Evolutionary conservation across 371 early-diverging fungal species (phyloP), one percentile per base, ranked within the genome.

Genomic region (Gilbertella persicaria): DNA sequence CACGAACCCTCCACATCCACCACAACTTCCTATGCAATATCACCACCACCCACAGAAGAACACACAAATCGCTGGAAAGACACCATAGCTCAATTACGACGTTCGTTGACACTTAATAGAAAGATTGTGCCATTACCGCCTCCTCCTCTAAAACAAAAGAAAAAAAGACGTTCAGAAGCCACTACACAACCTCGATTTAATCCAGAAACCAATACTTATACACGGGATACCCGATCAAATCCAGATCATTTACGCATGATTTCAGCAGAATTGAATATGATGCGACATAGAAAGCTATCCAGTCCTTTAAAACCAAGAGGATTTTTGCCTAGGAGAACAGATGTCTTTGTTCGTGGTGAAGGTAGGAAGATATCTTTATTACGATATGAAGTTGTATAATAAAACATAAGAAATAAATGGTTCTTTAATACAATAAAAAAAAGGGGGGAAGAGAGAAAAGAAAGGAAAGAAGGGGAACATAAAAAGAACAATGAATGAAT

Each of bases 171-270:
- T 48, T 77, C 78, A 5, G 78, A 77, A 58, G 78, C 78, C 0
- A 77, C 78, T 0, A 77, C 78, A 1, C 74, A 77, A 43, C 78
- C 78, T 37, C 65, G 78, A 21, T 77, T 77, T 50, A 63, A 77
- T 41, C 74, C 74, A 49, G 70, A 62, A n/a, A 77, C 78, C 19
- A 77, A 77, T 45, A 77, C 78, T 17, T 77, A 77, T 30, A 68
- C 66, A 36, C 69, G 84, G 51, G 84, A 81, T 63, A 81, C 79
- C 53, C 74, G 84, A 23, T 81, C 82, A 45, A 83, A 83, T 47
- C 62, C 84, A 23, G 84, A 78, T 62, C 80, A 83, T 60, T 49
- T 83, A 43, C 62, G 82, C 44, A 83, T 83, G 76, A 83, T 83
- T 49, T 75, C 82, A 20, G 73, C 79, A 26, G 84, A 83, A 56